Base-by-base conservation (phyloP, 1,284 basidiomycete genomes). In the Apiotrichum gracile region DNA sequence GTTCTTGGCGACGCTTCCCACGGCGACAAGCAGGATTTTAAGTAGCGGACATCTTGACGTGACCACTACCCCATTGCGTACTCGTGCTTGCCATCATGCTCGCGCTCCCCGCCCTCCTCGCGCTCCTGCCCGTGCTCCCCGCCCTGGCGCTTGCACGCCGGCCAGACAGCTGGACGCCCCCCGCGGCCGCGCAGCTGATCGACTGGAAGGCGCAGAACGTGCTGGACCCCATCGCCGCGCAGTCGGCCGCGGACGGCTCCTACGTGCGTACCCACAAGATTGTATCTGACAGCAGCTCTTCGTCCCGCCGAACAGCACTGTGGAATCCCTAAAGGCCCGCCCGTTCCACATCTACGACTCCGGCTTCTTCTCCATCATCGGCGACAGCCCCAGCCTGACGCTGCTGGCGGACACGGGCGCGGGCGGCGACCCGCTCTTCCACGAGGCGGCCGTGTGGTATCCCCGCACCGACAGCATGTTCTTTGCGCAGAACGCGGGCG, bases 391-490 rank as follows among this genome's bases (percentile, higher is more conserved):
- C 4, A 79, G 80, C 0, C 79, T 88, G 45, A 78, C 78, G 5
- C 69, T 80, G 54, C 78, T 88, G 22, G 81, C 83, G 0, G 40
- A 40, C 5, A 35, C 48, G 17, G 12, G 31, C 14, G 9, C 37
- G 9, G 81, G 82, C 57, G 73, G 78, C 1, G 79, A 79, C 17
- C 85, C 84, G 0, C 81, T 86, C 58, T 86, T 85, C 22, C 86
- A 88, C 61, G 86, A 88, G 70, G 86, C 85, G 2, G 83, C 83
- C 0, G 78, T 86, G 2, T 87, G 83, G 71, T 72, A 43, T 80
- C 74, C 81, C 1, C 76, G 73, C 16, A 83, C 82, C 16, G 80
- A 86, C 59, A 80, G 83, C 54, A 73, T 87, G 7, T 78, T 75
- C 66, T 80, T 80, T 57, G 73, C 74, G 17, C 79, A 78, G 64